Conservation (phyloP, 306 rosid genomes). For the Prunus davidiana region DNA sequence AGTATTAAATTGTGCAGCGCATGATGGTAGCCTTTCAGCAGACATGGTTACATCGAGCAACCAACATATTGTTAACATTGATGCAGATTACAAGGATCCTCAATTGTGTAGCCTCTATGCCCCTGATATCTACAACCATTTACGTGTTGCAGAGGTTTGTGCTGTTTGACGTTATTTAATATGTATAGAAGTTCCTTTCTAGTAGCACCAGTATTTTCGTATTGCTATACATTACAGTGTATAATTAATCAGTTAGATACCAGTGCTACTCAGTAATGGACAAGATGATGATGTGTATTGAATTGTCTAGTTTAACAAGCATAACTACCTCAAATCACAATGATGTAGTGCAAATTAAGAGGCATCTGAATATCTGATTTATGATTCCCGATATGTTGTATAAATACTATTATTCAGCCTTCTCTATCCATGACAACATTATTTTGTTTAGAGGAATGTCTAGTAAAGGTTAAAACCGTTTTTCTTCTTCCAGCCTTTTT, state of each 20-base stretch:
- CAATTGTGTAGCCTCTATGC: slow-evolving; percentile 70
- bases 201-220: background rate
- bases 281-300: background rate
- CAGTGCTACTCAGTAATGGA: background rate
- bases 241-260: background rate
- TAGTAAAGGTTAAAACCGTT: background rate
- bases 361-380: background rate
- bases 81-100: slow-evolving; percentile 63
- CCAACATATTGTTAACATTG: slow-evolving; percentile 52
- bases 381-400: background rate
- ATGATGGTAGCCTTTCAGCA: slow-evolving; percentile 33
- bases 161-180: slow-evolving; percentile 9
- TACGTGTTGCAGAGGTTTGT: slow-evolving; percentile 79
- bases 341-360: background rate
- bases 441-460: background rate
- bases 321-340: background rate
- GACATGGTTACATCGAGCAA: slow-evolving; percentile 23
- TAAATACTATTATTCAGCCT: background rate
- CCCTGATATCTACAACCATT: slow-evolving; percentile 59
- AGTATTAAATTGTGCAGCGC: slow-evolving; percentile 26
- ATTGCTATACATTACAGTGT: background rate
- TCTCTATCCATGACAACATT: background rate
- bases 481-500: background rate
- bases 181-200: background rate
- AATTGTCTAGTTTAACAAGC: background rate